Evolutionary conservation across 1,284 basidiomycete species (phyloP).

Genomic region (Sanghuangporus weigelae): DNA sequence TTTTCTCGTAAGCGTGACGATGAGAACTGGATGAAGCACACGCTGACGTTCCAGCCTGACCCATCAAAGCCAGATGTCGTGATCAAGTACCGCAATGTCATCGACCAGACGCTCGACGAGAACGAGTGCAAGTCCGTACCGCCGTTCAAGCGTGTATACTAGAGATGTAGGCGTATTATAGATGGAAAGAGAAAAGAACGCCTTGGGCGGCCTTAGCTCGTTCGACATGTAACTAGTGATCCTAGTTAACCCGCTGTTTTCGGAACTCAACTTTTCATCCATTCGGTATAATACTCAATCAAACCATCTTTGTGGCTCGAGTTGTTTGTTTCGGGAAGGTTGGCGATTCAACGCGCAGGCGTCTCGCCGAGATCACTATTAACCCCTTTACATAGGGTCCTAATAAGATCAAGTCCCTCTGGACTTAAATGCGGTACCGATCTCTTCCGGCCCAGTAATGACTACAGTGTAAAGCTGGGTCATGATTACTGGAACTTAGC

Average conservation of each 20-base stretch:
- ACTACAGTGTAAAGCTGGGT: too few relatives aligned
- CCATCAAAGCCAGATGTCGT: conserved; percentile 73
- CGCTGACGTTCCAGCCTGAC: conserved; percentile 82
- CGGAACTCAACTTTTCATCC: background rate
- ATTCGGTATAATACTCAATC: too few relatives aligned
- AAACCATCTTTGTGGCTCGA: too few relatives aligned
- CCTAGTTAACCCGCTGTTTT: background rate
- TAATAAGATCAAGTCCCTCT: too few relatives aligned
- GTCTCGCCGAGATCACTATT: too few relatives aligned
- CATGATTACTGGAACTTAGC: too few relatives aligned
- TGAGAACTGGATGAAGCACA: conserved; percentile 92
- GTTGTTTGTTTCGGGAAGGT: too few relatives aligned
- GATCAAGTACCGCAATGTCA: conserved; percentile 87
- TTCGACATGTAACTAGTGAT: background rate
- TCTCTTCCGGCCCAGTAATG: too few relatives aligned
- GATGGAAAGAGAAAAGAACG: background rate
- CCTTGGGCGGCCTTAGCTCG: background rate
- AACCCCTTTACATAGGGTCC: too few relatives aligned
- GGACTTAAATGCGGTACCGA: too few relatives aligned
- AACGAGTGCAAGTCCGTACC: conserved; percentile 91
- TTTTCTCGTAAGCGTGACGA: conserved; percentile 66
- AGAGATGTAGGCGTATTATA: conserved; percentile 20
- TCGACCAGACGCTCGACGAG: conserved; percentile 85
- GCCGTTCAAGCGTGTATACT: conserved; percentile 86
- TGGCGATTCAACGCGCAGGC: too few relatives aligned